phyloP scores from a whole-genome alignment of 139 green algal genomes.

The Mychonastes homosphaera region DNA sequence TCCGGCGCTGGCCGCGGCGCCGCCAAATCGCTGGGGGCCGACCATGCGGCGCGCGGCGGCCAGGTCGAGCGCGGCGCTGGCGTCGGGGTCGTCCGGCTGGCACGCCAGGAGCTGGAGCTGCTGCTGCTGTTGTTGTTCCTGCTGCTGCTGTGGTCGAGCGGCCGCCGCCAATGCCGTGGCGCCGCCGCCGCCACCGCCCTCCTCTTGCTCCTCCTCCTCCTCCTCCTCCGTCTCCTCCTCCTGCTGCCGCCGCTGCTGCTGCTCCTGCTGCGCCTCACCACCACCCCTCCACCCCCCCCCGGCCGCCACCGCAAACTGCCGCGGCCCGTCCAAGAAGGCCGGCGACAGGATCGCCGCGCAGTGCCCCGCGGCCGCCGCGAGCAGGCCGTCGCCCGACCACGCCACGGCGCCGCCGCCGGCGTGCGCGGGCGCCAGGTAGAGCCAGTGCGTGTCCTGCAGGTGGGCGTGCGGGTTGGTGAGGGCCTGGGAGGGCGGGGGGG shows the following conservation, averaged over 20 bases:
- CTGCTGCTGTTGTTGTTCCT: background rate
- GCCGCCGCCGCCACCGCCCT: background rate
- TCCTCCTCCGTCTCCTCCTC: no score
- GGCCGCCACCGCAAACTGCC: constrained; percentile 19
- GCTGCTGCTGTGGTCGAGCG: background rate
- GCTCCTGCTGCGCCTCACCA: background rate
- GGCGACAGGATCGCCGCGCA: constrained; percentile 25
- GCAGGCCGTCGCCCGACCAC: constrained; percentile 41
- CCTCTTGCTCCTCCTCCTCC: background rate
- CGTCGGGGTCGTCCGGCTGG: constrained; percentile 12
- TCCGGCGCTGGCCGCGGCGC: no score
- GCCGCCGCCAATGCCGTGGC: background rate
- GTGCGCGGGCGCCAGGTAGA: constrained; percentile 5
- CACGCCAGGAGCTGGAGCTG: background rate
- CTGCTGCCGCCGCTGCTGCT: no score
- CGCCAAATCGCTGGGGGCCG: no score
- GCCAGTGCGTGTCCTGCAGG: constrained; percentile 6
- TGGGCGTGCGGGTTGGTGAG: background rate
- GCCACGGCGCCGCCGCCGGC: constrained; percentile 19
- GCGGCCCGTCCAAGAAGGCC: constrained; percentile 23
- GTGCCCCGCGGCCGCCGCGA: constrained; percentile 29
- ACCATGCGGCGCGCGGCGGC: constrained; percentile 10
- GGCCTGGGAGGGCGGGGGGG: background rate
- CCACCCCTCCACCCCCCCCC: background rate
- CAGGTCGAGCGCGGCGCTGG: constrained; percentile 14